Conservation (phyloP, 108 stramenopile species). For the Fragilariopsis cylindrus region DNA sequence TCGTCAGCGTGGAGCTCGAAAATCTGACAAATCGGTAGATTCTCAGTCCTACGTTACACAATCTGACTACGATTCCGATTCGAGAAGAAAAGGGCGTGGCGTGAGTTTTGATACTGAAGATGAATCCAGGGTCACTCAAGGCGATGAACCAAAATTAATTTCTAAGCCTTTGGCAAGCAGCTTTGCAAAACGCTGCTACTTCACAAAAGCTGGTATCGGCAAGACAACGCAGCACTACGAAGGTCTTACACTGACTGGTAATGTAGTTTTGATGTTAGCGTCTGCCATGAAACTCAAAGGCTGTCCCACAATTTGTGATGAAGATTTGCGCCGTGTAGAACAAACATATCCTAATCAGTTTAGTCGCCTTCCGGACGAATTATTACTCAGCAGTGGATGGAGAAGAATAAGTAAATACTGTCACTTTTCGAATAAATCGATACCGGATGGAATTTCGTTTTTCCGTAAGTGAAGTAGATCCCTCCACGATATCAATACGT, state of each 20-base stretch:
- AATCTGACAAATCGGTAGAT: constrained; percentile 25
- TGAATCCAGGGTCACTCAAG: constrained; percentile 19
- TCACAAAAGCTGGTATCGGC: constrained; percentile 87
- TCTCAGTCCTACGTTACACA: constrained; percentile 31
- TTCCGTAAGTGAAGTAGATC: constrained; percentile 48
- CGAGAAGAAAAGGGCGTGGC: constrained; percentile 9
- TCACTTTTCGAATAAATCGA: constrained; percentile 82
- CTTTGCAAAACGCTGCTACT: constrained; percentile 88
- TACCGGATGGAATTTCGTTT: constrained; percentile 68
- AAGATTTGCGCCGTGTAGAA: constrained; percentile 85
- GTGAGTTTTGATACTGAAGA: constrained; percentile 36
- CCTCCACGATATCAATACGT: no score
- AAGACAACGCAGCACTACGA: constrained; percentile 84
- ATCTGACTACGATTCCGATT: constrained; percentile 39
- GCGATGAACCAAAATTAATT: constrained; percentile 21
- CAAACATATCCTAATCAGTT: constrained; percentile 88
- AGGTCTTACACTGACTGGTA: constrained; percentile 82
- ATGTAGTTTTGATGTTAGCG: constrained; percentile 84
- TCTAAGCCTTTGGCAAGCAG: constrained; percentile 70
- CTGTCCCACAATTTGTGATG: constrained; percentile 91
- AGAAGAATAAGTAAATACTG: constrained; percentile 84
- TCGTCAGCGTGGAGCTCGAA: constrained; percentile 18
- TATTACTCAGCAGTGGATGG: constrained; percentile 80
- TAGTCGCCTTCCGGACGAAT: constrained; percentile 79
- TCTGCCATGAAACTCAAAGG: constrained; percentile 88